Conservation (phyloP, 129 eudicot genomes). For the Centaurea solstitialis region DNA sequence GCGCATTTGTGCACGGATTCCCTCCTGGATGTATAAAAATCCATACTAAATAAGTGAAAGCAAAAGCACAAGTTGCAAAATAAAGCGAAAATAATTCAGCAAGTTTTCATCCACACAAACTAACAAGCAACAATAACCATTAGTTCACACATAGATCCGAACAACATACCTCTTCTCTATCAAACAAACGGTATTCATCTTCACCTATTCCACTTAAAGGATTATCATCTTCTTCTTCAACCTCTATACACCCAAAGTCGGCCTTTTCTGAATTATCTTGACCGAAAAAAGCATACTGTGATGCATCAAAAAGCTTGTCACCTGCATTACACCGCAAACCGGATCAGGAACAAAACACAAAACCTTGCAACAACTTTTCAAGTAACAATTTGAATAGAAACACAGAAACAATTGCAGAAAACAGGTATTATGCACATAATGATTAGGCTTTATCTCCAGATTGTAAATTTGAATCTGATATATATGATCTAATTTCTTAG, state of each 20-base stretch:
- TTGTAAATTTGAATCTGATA: constrained; percentile 2
- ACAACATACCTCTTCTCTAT: constrained; percentile 61
- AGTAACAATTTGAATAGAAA: not conserved
- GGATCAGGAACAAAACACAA: constrained; percentile 4
- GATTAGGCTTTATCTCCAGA: not conserved
- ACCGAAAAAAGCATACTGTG: constrained; percentile 82
- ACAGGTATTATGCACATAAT: constrained; percentile 8
- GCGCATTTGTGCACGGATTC: not conserved
- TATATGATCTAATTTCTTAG: not conserved
- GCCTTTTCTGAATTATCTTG: constrained; percentile 54
- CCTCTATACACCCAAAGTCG: constrained; percentile 72
- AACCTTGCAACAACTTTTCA: not conserved
- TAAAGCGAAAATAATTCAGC: not conserved
- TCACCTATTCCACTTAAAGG: constrained; percentile 50
- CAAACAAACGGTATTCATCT: constrained; percentile 81
- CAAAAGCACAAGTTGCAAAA: not conserved
- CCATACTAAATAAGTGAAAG: not conserved
- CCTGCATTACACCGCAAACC: constrained; percentile 41
- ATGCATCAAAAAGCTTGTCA: constrained; percentile 67
- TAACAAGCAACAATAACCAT: constrained; percentile 9
- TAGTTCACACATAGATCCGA: not conserved
- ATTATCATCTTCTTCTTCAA: constrained; percentile 46
- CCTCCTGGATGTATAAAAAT: not conserved
- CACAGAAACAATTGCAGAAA: constrained; percentile 5
- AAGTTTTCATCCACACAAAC: not conserved